phyloP scores from a whole-genome alignment of 495 filamentous ascomycete species.

The Letharia columbiana region DNA sequence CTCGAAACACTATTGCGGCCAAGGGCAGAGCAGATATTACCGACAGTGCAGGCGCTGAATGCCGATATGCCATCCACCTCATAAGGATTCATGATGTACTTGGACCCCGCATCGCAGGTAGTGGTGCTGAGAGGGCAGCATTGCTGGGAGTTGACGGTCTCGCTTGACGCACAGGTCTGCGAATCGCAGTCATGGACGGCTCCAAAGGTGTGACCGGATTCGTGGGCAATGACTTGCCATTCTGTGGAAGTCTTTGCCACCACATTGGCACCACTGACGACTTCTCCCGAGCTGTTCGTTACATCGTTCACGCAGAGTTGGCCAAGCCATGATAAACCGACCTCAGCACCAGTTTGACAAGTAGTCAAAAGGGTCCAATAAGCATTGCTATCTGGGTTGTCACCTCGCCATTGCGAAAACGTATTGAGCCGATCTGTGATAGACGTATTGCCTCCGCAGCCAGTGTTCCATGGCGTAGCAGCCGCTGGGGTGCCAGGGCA shows the following conservation, averaged over 20 bases:
- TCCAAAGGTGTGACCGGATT: conserved; percentile 90
- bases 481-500: conserved; percentile 60
- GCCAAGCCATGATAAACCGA: conserved; percentile 89
- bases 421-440: conserved; percentile 76
- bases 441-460: conserved; percentile 52
- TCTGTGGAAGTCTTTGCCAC: conserved; percentile 75
- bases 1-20: conserved; percentile 69
- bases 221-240: conserved; percentile 97
- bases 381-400: conserved; percentile 64
- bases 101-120: conserved; percentile 64
- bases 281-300: conserved; percentile 43
- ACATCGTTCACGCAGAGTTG: conserved; percentile 67
- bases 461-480: conserved; percentile 71
- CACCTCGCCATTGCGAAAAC: conserved; percentile 82
- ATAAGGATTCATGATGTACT: conserved; percentile 94
- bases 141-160: conserved; percentile 57
- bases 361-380: conserved; percentile 91
- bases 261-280: conserved; percentile 78
- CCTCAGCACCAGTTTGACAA: conserved; percentile 76
- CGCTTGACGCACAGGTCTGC: conserved; percentile 52
- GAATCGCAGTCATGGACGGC: conserved; percentile 87
- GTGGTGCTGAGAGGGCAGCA: conserved; percentile 73
- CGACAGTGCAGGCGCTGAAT: conserved; percentile 83
- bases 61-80: conserved; percentile 58
- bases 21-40: conserved; percentile 92